These are phyloP conservation scores for Achlya hypogyna DNA, from an alignment of 352 stramenopile species.

Conservation along the genomic window DNA sequence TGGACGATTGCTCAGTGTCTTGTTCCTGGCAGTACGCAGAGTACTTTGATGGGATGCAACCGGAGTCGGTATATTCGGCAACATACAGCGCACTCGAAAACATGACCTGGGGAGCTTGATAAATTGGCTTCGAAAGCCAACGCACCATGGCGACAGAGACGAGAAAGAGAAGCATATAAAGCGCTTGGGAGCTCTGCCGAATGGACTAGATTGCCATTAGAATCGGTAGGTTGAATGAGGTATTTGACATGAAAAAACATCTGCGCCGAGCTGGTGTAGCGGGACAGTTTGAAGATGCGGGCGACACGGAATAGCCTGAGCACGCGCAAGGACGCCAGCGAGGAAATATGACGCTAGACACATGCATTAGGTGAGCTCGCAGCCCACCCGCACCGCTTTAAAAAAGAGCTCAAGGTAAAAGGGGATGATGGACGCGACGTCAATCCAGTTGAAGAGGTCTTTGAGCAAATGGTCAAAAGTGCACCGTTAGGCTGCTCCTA, in stretches of 20 bases:
- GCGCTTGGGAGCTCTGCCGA: constrained; percentile 2
- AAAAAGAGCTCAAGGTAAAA: constrained; percentile 26
- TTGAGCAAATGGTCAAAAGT: not conserved
- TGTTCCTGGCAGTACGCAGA: not conserved
- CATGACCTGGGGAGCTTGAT: not conserved
- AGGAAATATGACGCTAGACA: not conserved
- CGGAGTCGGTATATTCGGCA: not conserved
- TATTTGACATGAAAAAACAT: constrained; percentile 17
- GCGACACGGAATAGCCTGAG: constrained; percentile 26
- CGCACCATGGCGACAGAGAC: constrained; percentile 16
- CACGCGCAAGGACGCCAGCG: constrained; percentile 21
- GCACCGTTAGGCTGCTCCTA: not conserved
- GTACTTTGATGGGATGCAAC: not conserved
- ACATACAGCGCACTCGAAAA: not conserved
- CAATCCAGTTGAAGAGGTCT: constrained; percentile 26
- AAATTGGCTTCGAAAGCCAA: not conserved
- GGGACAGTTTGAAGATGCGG: constrained; percentile 27
- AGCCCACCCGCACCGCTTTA: not conserved
- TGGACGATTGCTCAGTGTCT: not conserved
- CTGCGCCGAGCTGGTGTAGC: constrained; percentile 21
- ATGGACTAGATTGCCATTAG: not conserved
- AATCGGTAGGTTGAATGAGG: not conserved
- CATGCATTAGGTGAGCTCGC: not conserved
- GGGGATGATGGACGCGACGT: constrained; percentile 29
- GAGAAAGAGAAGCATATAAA: constrained; percentile 23